A percentile compares a stretch with the other conserved stretches of the same genome.
phyloP scores from a whole-genome alignment of 1,139 yeast species.

The Lodderomyces orthopsilosis region DNA sequence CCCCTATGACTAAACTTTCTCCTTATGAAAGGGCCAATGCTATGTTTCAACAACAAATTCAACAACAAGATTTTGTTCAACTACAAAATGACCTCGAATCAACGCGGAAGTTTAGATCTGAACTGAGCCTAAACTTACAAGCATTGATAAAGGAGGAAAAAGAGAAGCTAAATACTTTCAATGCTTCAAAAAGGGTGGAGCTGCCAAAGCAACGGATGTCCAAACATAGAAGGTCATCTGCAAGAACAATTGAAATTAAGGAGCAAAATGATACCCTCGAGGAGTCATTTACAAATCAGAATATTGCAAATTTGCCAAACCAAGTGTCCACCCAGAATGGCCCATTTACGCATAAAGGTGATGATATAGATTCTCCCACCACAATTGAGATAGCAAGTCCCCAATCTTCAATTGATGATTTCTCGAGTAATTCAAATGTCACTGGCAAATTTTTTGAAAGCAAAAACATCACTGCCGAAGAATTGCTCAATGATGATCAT shows the following conservation, averaged over 20 bases:
- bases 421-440: neutral
- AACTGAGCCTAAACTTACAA: slow-evolving; percentile 9
- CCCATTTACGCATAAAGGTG: neutral
- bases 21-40: slow-evolving; percentile 8
- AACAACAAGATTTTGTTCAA: slow-evolving; percentile 8
- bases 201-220: neutral
- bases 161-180: neutral
- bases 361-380: slow-evolving; percentile 13
- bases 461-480: slow-evolving; percentile 15
- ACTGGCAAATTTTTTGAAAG: neutral
- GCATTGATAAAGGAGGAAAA: slow-evolving; percentile 6
- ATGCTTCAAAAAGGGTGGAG: neutral
- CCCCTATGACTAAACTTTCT: neutral
- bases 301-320: neutral
- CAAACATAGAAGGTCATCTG: neutral
- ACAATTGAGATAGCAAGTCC: slow-evolving; percentile 19
- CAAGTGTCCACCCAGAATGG: neutral
- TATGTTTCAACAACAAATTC: slow-evolving; percentile 9
- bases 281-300: neutral
- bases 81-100: slow-evolving; percentile 2
- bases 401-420: slow-evolving; percentile 14
- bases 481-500: slow-evolving; percentile 16
- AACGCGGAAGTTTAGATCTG: slow-evolving; percentile 7
- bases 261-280: neutral
- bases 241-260: neutral